A percentile compares a stretch with the other conserved stretches of the same genome.
These are phyloP conservation scores for Ganoderma lucidum DNA, from an alignment of 1,284 basidiomycete genomes.

Conservation along the genomic window DNA sequence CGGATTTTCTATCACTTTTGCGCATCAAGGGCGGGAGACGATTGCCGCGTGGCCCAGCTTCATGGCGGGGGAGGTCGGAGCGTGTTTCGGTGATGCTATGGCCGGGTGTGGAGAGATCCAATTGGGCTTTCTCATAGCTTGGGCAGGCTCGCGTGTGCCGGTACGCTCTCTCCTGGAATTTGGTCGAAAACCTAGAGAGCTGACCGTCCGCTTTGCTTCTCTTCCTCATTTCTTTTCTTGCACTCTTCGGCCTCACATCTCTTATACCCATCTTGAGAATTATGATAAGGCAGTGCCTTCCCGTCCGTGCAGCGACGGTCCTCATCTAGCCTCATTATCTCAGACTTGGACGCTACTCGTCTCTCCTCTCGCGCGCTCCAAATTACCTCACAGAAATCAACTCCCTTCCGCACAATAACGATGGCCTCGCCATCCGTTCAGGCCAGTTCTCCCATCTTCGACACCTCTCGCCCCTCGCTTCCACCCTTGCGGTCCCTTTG, in stretches of 20 bases:
- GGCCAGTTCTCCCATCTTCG: slow-evolving; percentile 24
- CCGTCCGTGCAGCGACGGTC: slow-evolving; percentile 42
- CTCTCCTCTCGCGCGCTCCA: slow-evolving; percentile 2
- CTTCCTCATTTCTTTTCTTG: slow-evolving; percentile 37
- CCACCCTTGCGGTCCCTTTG: slow-evolving; percentile 64
- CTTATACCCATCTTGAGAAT: slow-evolving; percentile 38
- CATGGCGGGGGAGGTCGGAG: too few species aligned
- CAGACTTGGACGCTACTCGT: slow-evolving; percentile 22
- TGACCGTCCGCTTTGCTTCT: not conserved
- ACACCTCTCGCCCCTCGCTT: slow-evolving; percentile 55
- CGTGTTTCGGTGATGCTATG: too few species aligned
- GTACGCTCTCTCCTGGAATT: too few species aligned
- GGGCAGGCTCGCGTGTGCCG: too few species aligned
- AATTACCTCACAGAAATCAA: slow-evolving; percentile 27
- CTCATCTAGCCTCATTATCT: slow-evolving; percentile 17
- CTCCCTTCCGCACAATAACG: slow-evolving; percentile 21
- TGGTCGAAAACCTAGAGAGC: too few species aligned
- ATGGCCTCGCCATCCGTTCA: slow-evolving; percentile 40
- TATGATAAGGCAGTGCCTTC: slow-evolving; percentile 47
- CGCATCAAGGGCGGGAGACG: too few species aligned
- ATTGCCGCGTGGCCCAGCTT: too few species aligned
- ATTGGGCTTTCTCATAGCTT: too few species aligned
- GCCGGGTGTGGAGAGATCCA: too few species aligned
- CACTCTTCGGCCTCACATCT: slow-evolving; percentile 32
- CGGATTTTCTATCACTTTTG: too few species aligned